phyloP scores from a whole-genome alignment of 305 asterid genomes.

The Fraxinus dipetala region DNA sequence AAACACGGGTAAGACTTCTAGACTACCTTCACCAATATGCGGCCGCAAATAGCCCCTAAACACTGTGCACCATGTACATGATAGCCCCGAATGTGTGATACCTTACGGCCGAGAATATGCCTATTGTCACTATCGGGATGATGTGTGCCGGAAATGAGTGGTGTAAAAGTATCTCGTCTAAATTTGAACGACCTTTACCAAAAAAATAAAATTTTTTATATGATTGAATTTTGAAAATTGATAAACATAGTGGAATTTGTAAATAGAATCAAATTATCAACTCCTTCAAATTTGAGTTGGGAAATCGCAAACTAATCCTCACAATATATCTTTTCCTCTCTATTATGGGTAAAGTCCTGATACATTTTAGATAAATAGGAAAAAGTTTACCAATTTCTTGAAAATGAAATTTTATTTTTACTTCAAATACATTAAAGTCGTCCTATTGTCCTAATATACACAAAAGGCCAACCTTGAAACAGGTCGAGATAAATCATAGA shows the following conservation, averaged over 20 bases:
- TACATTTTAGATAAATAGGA: neutral
- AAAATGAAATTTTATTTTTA: neutral
- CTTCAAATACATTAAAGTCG: neutral
- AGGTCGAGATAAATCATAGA: neutral
- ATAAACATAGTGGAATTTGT: neutral
- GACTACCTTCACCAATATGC: conserved; percentile 56
- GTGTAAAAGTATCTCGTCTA: neutral
- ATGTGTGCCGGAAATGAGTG: conserved; percentile 29
- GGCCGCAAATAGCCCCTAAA: conserved; percentile 63
- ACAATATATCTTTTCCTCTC: neutral
- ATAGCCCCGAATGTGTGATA: conserved; percentile 46
- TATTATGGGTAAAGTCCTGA: neutral
- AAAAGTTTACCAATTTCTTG: neutral
- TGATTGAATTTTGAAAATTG: neutral
- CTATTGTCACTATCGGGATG: conserved; percentile 61
- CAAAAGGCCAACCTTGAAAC: neutral
- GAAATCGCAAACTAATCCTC: neutral
- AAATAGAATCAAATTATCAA: neutral
- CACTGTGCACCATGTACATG: conserved; percentile 65
- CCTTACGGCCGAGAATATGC: conserved; percentile 62
- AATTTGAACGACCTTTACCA: neutral
- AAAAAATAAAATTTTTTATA: no score
- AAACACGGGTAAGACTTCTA: conserved; percentile 36
- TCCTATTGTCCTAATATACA: neutral
- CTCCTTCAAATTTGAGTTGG: neutral